Conservation (phyloP, 202 grass and related monocot genomes). For the Saccharum hybrid region DNA sequence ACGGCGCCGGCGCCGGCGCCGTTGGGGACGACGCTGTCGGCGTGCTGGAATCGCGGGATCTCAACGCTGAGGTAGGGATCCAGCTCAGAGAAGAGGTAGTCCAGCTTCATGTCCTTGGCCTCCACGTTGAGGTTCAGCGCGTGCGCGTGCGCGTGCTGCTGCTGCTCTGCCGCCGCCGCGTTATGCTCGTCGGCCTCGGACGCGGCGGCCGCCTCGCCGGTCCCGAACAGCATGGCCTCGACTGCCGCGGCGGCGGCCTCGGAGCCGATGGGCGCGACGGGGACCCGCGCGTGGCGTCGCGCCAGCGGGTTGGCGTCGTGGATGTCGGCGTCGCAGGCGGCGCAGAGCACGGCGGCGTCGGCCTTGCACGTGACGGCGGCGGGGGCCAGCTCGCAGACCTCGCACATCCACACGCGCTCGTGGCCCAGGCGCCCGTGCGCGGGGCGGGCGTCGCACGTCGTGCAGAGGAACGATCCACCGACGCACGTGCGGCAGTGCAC, state of each 20-base stretch:
- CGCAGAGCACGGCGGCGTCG: conserved; percentile 81
- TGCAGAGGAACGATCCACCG: conserved; percentile 64
- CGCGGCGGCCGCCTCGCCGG: conserved; percentile 27
- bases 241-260: conserved; percentile 38
- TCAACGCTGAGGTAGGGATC: conserved; percentile 76
- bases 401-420: conserved; percentile 82
- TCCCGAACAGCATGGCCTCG: conserved; percentile 52
- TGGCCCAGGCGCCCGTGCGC: conserved; percentile 57
- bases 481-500: conserved; percentile 67
- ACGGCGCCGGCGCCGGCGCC: conserved; percentile 22
- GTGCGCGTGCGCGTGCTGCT: conserved; percentile 26
- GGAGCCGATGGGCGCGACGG: conserved; percentile 63
- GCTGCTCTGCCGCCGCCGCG: neutral
- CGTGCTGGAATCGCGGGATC: conserved; percentile 52
- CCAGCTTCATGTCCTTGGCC: conserved; percentile 59
- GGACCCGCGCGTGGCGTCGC: conserved; percentile 68
- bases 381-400: conserved; percentile 83
- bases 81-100: conserved; percentile 60
- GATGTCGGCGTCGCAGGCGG: conserved; percentile 85
- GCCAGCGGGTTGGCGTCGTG: conserved; percentile 88
- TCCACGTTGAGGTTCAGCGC: conserved; percentile 61
- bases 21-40: conserved; percentile 63
- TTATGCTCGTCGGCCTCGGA: conserved; percentile 12
- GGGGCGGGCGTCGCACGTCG: conserved; percentile 61
- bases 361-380: conserved; percentile 89